Evolutionary conservation across 1,139 yeast species (phyloP).

Genomic region (Saccharomyces hybrid): DNA sequence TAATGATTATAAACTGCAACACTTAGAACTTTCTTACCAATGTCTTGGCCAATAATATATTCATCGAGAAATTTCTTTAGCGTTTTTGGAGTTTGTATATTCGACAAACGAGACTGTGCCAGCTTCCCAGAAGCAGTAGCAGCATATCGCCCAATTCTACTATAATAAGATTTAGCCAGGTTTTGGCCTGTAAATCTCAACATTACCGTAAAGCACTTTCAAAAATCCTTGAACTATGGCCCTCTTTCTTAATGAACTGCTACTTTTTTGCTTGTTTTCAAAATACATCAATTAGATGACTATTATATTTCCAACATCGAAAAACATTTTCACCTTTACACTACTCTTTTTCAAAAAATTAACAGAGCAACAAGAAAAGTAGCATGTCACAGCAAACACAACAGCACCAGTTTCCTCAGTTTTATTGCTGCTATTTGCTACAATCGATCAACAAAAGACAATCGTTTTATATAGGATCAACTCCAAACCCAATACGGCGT

Average conservation of each 20-base stretch:
- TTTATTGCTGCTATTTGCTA: constrained; percentile 62
- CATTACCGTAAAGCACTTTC: not conserved
- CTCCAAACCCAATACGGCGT: constrained; percentile 63
- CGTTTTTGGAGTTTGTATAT: constrained; percentile 39
- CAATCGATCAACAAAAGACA: constrained; percentile 49
- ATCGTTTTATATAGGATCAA: constrained; percentile 67
- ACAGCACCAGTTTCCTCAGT: constrained; percentile 15
- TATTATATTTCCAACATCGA: not conserved
- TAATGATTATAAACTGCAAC: constrained; percentile 53
- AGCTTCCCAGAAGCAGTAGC: constrained; percentile 14
- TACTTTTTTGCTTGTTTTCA: not conserved
- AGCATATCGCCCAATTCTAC: constrained; percentile 2
- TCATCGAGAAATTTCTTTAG: constrained; percentile 40
- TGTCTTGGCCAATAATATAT: constrained; percentile 46
- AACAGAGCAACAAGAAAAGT: not conserved
- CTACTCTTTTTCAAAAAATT: not conserved
- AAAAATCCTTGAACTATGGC: not conserved
- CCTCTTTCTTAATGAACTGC: not conserved
- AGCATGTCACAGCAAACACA: not conserved
- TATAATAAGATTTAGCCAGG: not conserved
- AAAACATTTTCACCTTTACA: not conserved
- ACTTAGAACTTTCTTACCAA: constrained; percentile 44
- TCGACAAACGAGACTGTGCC: constrained; percentile 8
- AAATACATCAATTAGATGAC: not conserved
- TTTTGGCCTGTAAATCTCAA: not conserved